Evolutionary conservation across 257 asterid species (phyloP), one percentile per base, ranked within the genome.

Genomic region (Ballota nigra): DNA sequence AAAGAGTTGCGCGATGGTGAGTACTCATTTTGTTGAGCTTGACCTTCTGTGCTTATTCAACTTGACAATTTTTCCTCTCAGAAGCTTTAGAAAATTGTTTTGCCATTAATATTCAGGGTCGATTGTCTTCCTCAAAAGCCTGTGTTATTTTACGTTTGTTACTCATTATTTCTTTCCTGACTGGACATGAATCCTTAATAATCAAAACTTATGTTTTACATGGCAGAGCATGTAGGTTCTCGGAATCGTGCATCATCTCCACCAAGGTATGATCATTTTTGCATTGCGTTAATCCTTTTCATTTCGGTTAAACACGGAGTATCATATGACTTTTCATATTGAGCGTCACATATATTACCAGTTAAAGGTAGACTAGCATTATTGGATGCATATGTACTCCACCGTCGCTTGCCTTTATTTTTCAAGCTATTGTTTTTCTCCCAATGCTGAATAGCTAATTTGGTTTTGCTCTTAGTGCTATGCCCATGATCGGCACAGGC

Each of bases 1-100:
- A 87, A 80, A 71, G 86, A 82, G 77, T 68, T 69, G 66, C 82
- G 49, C 22, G 68, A 73, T 33, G 95, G 98, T 88, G 82, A 84
- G 88, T 75, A 59, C 15, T 60, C 57, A 45, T 16, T 41, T 34
- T 53, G 51, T 57, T 33, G 41, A 56, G 60, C 58, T 68, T 68
- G 36, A 34, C 0, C 53, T 5, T 49, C 18, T 33, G 38, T 16
- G 43, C 20, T 43, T 33, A 55, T 55, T 51, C 51, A 68, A 64
- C 71, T 19, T 68, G 72, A 24, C 33, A 31, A 56, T 28, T 26
- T 64, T 36, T 47, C 52, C 34, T 18, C 23, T 56, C 47, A n/a
- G 47, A 34, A 71, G 51, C 56, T 47, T 11, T 40, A 28, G 23
- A 13, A 38, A 56, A 12, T 69, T 43, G 22, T 20, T 63, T 63